Evolutionary conservation across 345 rosid genomes (phyloP).

Genomic region (Xanthoceras sorbifolium): DNA sequence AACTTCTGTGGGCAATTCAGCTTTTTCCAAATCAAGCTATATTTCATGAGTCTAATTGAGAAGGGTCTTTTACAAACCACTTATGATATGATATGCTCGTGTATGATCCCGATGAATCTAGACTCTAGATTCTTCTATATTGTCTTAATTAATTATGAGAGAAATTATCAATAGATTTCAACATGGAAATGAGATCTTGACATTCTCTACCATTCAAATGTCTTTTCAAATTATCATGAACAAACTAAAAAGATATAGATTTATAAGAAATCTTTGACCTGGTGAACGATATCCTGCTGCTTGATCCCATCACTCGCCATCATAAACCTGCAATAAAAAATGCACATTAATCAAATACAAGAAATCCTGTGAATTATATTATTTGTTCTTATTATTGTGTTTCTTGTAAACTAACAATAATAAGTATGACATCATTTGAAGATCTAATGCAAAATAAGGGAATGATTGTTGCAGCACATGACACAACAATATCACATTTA

Average conservation of each 20-base stretch:
- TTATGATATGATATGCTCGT: no score
- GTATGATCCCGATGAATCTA: no score
- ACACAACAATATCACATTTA: not conserved
- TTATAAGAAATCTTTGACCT: slow-evolving; percentile 43
- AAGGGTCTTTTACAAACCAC: no score
- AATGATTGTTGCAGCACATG: not conserved
- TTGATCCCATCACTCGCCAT: slow-evolving; percentile 88
- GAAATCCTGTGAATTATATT: not conserved
- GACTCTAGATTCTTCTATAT: no score
- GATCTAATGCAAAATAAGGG: not conserved
- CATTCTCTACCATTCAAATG: no score
- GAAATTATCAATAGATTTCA: no score
- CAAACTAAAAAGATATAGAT: not conserved
- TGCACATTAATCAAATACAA: slow-evolving; percentile 10
- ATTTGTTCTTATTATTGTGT: not conserved
- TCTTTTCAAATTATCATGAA: not conserved
- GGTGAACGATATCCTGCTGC: slow-evolving; percentile 50
- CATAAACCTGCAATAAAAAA: slow-evolving; percentile 62
- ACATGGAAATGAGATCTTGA: no score
- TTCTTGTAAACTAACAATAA: not conserved
- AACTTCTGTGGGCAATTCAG: no score
- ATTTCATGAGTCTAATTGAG: no score
- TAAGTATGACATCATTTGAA: no score
- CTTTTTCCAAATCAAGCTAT: no score
- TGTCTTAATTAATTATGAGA: no score